phyloP scores from a whole-genome alignment of 352 stramenopile species.

The Phytophthora pini region DNA sequence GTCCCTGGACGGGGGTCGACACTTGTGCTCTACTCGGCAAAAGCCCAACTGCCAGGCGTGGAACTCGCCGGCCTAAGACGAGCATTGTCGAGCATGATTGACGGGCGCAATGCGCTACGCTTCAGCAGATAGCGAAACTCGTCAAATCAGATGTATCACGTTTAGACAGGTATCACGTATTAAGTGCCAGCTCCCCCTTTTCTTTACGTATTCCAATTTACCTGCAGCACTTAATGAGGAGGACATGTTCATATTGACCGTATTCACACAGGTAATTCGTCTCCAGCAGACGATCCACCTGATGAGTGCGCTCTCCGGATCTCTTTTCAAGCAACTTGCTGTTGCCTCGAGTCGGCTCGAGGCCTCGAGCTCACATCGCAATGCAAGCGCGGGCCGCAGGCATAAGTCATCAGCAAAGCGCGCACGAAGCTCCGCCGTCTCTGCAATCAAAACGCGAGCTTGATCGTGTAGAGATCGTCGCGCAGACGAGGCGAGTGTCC shows the following conservation, averaged over 20 bases:
- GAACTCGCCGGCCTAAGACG: conserved; percentile 6
- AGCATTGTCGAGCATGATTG: conserved; percentile 3
- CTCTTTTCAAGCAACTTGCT: conserved; percentile 31
- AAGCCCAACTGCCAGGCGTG: conserved; percentile 29
- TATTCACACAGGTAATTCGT: background rate
- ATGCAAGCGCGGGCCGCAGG: conserved; percentile 22
- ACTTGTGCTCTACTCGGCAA: conserved; percentile 36
- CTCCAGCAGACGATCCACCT: conserved; percentile 14
- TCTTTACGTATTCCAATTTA: background rate
- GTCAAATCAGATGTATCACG: background rate
- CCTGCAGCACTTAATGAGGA: background rate
- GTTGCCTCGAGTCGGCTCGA: conserved; percentile 1
- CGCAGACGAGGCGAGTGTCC: conserved; percentile 28
- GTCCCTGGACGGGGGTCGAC: conserved; percentile 13
- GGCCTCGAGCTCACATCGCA: conserved; percentile 5
- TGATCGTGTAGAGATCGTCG: conserved; percentile 18
- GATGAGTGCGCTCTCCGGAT: conserved; percentile 44
- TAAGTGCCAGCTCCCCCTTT: no score
- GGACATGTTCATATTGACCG: background rate
- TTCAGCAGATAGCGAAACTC: conserved; percentile 6
- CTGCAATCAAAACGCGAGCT: conserved; percentile 35
- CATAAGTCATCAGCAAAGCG: conserved; percentile 33
- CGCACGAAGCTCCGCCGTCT: conserved; percentile 21
- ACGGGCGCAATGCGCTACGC: conserved; percentile 3
- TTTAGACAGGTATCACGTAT: background rate